A percentile compares a stretch with the other conserved stretches of the same genome.
Evolutionary conservation across 192 early-diverging fungal genomes (phyloP).

Genomic region (Coemansia sp.): DNA sequence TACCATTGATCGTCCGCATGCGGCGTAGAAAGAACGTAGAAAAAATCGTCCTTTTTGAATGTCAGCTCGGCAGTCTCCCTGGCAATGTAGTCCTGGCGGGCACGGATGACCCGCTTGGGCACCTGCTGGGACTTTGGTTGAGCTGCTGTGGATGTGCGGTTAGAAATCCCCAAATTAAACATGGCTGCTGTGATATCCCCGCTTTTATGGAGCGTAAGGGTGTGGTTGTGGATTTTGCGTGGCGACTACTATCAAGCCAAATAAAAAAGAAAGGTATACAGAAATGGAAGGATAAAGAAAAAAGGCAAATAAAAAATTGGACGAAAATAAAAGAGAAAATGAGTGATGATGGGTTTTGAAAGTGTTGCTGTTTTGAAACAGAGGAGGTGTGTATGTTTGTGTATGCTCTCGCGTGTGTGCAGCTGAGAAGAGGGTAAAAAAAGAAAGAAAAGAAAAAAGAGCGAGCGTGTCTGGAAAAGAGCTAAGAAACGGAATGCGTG

Average conservation of each 20-base stretch:
- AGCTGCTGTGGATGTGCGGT: conserved; percentile 37
- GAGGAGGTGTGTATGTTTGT: no score
- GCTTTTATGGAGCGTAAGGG: neutral
- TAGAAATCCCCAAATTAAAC: conserved; percentile 27
- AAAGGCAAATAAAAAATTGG: no score
- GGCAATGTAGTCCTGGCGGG: conserved; percentile 68
- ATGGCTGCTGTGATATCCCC: neutral
- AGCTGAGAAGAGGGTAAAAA: neutral
- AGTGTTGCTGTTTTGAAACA: neutral
- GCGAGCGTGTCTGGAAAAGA: no score
- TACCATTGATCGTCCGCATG: conserved; percentile 77
- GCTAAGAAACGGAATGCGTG: no score
- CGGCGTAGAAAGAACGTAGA: conserved; percentile 66
- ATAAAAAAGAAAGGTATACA: neutral
- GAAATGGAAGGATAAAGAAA: no score
- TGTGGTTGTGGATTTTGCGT: neutral
- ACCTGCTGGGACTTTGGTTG: conserved; percentile 31
- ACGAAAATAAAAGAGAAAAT: neutral
- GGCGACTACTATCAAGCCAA: neutral
- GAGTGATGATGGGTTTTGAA: neutral
- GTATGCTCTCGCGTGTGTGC: neutral
- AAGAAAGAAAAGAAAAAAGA: neutral
- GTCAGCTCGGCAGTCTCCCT: conserved; percentile 64
- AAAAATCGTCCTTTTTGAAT: conserved; percentile 76
- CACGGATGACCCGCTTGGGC: conserved; percentile 77